These are phyloP conservation scores for Glaciozyma antarctica DNA, from an alignment of 768 basidiomycete genomes.

Conservation along the genomic window DNA sequence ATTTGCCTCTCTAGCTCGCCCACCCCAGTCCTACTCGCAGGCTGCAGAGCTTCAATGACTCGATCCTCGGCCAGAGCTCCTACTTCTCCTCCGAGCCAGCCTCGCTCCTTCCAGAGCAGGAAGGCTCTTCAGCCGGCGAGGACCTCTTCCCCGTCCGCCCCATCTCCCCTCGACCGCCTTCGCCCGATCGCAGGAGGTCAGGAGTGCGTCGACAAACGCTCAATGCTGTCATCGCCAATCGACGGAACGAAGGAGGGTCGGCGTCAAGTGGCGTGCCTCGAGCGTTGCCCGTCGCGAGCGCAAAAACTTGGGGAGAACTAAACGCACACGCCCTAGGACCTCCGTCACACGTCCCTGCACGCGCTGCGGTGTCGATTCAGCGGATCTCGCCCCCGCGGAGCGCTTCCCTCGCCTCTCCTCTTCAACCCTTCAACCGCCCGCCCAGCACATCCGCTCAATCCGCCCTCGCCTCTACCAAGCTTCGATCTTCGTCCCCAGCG, in stretches of 20 bases:
- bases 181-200: background rate
- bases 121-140: constrained; percentile 6
- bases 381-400: too few species aligned
- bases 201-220: constrained; percentile 1
- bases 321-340: too few species aligned
- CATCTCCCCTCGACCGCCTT: background rate
- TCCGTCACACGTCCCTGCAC: too few species aligned
- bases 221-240: background rate
- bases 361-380: too few species aligned
- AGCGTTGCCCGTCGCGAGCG: too few species aligned
- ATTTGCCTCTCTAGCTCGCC: background rate
- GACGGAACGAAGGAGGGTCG: too few species aligned
- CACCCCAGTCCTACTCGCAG: background rate
- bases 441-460: background rate
- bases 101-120: background rate
- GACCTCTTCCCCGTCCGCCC: constrained; percentile 1
- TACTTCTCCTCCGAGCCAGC: background rate
- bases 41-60: background rate
- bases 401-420: background rate
- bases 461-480: too few species aligned
- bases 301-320: too few species aligned
- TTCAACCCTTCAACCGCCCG: background rate
- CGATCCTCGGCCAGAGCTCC: background rate
- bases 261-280: background rate
- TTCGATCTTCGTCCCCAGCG: background rate